Evolutionary conservation across 495 filamentous ascomycete species (phyloP).

Genomic region (Astrothelium macrocarpum): DNA sequence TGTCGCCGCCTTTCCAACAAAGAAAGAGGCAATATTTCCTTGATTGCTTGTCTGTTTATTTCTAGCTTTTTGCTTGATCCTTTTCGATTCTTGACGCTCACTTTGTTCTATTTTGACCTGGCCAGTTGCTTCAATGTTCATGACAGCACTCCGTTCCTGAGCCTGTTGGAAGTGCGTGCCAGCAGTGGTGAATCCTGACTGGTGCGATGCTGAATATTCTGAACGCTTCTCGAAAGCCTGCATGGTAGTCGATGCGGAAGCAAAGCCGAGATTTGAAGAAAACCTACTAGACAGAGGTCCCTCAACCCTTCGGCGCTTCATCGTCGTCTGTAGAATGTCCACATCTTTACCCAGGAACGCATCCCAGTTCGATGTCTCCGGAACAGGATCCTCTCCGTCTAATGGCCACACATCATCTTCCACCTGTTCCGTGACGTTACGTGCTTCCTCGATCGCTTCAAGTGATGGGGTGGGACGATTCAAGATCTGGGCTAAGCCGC

Average conservation of each 20-base stretch:
- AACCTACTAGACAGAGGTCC: neutral
- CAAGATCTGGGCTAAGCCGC: conserved; percentile 54
- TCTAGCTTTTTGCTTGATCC: conserved; percentile 7
- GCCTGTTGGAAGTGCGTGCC: conserved; percentile 18
- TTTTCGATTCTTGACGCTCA: conserved; percentile 16
- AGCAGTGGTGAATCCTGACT: conserved; percentile 26
- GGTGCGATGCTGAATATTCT: conserved; percentile 19
- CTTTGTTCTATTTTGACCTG: conserved; percentile 5
- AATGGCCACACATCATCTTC: conserved; percentile 58
- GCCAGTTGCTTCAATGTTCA: neutral
- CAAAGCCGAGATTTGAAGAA: conserved; percentile 8
- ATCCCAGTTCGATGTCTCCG: conserved; percentile 26
- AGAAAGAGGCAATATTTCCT: conserved; percentile 40
- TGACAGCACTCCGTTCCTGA: conserved; percentile 20
- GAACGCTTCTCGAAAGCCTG: conserved; percentile 19
- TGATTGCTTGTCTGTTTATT: conserved; percentile 35
- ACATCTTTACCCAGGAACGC: neutral
- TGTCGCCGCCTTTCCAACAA: conserved; percentile 23
- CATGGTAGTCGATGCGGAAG: conserved; percentile 17
- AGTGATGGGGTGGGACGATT: conserved; percentile 44
- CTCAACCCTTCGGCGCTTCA: conserved; percentile 17
- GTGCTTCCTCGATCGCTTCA: conserved; percentile 39
- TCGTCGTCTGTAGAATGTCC: conserved; percentile 7
- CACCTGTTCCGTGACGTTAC: conserved; percentile 35
- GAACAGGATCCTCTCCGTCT: conserved; percentile 42